A percentile compares a stretch with the other conserved stretches of the same genome.
These are phyloP conservation scores for Phellinidium pouzarii DNA, from an alignment of 1,284 basidiomycete genomes.

Conservation along the genomic window DNA sequence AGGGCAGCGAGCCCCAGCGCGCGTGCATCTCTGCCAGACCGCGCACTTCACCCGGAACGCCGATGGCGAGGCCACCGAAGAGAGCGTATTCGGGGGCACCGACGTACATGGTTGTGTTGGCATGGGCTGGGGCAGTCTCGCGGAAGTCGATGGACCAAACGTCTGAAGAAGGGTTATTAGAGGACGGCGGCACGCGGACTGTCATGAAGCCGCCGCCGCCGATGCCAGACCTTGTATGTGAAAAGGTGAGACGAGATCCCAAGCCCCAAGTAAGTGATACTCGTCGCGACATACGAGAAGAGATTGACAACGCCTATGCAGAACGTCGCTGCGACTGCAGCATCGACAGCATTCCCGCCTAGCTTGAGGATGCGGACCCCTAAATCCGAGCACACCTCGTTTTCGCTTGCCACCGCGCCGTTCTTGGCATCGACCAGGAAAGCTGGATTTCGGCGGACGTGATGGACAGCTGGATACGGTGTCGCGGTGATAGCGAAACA, in stretches of 20 bases:
- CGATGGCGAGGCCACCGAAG: slow-evolving; percentile 77
- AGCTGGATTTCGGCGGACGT: slow-evolving; percentile 50
- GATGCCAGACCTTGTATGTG: slow-evolving; percentile 59
- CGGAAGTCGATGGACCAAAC: slow-evolving; percentile 84
- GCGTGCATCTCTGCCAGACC: slow-evolving; percentile 77
- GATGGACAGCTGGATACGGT: not conserved
- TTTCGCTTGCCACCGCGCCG: slow-evolving; percentile 86
- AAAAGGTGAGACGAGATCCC: not conserved
- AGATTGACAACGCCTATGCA: slow-evolving; percentile 86
- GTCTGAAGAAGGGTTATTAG: slow-evolving; percentile 40
- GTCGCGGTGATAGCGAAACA: slow-evolving; percentile 1
- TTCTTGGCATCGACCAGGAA: slow-evolving; percentile 66
- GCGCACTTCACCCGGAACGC: slow-evolving; percentile 80
- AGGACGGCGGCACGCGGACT: slow-evolving; percentile 63
- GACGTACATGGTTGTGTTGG: slow-evolving; percentile 74
- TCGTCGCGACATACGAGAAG: slow-evolving; percentile 59
- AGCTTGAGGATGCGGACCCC: slow-evolving; percentile 72
- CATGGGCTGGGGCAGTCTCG: slow-evolving; percentile 72
- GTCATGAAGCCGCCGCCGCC: slow-evolving; percentile 93
- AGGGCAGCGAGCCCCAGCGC: slow-evolving; percentile 74
- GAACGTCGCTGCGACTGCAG: slow-evolving; percentile 73
- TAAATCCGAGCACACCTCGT: slow-evolving; percentile 75
- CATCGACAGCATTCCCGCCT: slow-evolving; percentile 90
- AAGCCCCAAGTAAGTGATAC: not conserved
- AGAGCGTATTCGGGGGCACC: slow-evolving; percentile 42